These are phyloP conservation scores for Ophiostoma tasmaniense DNA, from an alignment of 2,329 filamentous ascomycete species.

Conservation along the genomic window DNA sequence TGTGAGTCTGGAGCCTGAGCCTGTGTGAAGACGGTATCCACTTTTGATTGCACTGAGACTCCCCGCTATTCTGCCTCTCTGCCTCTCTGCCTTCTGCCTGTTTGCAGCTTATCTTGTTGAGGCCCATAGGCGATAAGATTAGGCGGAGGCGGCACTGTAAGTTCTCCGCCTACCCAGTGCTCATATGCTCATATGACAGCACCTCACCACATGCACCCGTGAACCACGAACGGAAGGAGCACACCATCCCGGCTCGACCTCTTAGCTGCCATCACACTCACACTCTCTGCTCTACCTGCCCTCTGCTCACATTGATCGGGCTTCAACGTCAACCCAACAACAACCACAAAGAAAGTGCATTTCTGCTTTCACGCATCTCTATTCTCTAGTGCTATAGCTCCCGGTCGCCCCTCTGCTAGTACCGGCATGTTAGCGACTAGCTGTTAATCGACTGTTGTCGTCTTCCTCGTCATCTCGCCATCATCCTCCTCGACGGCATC, in stretches of 20 bases:
- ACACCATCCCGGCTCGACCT: slow-evolving; percentile 1
- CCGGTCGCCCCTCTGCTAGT: neutral
- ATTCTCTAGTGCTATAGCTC: neutral
- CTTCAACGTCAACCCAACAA: neutral
- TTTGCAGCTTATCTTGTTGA: neutral
- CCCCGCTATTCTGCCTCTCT: neutral
- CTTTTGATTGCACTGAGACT: neutral
- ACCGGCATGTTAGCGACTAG: neutral
- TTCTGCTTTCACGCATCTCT: neutral
- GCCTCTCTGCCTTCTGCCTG: neutral
- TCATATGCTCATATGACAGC: neutral
- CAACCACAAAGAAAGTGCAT: neutral
- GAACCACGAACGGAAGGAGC: neutral
- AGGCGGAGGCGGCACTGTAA: neutral
- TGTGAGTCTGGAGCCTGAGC: neutral
- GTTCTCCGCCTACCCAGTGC: neutral
- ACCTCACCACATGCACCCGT: neutral
- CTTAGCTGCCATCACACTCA: neutral
- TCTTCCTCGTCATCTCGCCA: neutral
- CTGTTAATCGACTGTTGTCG: neutral
- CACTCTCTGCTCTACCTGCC: neutral
- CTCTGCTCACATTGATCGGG: neutral
- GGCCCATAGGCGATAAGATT: neutral
- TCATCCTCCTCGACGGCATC: neutral
- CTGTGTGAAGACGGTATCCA: neutral